phyloP scores from a whole-genome alignment of 1,284 basidiomycete species.

The Pterulicium gracile region DNA sequence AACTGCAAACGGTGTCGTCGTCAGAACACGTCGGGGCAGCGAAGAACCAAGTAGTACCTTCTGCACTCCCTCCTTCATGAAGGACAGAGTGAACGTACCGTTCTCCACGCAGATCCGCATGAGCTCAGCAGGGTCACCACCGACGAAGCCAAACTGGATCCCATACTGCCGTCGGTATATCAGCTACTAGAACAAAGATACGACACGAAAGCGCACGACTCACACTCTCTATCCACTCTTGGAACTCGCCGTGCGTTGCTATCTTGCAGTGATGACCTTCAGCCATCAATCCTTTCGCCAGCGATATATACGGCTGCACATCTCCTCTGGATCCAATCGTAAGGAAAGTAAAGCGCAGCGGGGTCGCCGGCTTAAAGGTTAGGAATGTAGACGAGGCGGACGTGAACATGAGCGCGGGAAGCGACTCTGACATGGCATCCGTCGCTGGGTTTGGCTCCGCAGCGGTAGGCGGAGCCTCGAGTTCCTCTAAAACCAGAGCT shows the following conservation, averaged over 20 bases:
- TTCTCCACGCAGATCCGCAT: slow-evolving; percentile 94
- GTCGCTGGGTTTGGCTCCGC: slow-evolving; percentile 33
- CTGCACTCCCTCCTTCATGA: slow-evolving; percentile 81
- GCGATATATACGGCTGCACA: slow-evolving; percentile 90
- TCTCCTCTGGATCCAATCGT: slow-evolving; percentile 94
- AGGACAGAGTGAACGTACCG: slow-evolving; percentile 92
- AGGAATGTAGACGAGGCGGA: slow-evolving; percentile 89
- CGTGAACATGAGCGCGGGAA: slow-evolving; percentile 87
- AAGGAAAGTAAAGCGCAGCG: slow-evolving; percentile 82
- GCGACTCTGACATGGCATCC: slow-evolving; percentile 50
- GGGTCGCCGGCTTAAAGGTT: slow-evolving; percentile 83
- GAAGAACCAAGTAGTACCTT: slow-evolving; percentile 42
- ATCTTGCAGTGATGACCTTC: slow-evolving; percentile 84
- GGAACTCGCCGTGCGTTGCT: slow-evolving; percentile 91
- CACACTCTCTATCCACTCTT: slow-evolving; percentile 90
- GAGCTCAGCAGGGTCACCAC: slow-evolving; percentile 94
- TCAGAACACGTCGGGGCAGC: slow-evolving; percentile 4
- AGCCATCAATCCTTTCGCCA: slow-evolving; percentile 84
- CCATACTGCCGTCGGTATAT: slow-evolving; percentile 51
- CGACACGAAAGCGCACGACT: slow-evolving; percentile 19
- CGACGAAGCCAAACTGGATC: slow-evolving; percentile 88
- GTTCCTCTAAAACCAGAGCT: slow-evolving; percentile 65
- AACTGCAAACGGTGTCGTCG: slow-evolving; percentile 43
- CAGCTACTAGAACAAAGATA: slow-evolving; percentile 1
- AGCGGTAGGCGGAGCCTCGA: slow-evolving; percentile 35